Evolutionary conservation across 768 basidiomycete genomes (phyloP), one percentile per base, ranked within the genome.

Genomic region (Rhodosporidiobolus sp.): DNA sequence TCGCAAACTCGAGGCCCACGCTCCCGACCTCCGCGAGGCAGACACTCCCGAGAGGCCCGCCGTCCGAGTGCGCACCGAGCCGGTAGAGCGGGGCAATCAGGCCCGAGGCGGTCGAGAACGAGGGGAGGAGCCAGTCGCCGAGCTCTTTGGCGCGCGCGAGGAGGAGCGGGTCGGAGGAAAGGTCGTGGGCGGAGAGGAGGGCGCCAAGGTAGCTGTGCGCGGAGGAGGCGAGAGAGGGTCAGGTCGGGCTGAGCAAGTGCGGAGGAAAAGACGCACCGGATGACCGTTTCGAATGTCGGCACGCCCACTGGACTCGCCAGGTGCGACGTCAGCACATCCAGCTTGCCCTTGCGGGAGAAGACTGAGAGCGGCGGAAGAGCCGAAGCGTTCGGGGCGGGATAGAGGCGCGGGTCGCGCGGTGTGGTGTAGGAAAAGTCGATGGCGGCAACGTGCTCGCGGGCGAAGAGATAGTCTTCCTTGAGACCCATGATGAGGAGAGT

Each of bases 201-300:
- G 82, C 82, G 26, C 83, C 83, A 35, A 83, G 79, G 59, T 83
- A 83, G 20, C 58, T 59, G 58, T 17, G 4, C 46, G 17, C 46
- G 46, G 17, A 17, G 14, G 4, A 4, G 46, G 46, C 19, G 46
- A 48, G 46, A 22, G 20, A 7, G 32, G 24, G 32, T n/a, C n/a
- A n/a, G n/a, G n/a, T n/a, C 1, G 32, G 19, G 24, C 5, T 17
- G 46, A 48, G 46, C 10, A 48, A 48, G 32, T 30, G 55, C 10
- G 19, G 32, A 56, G 55, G n/a, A n/a, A 3, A 58, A 34, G 11
- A n/a, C 58, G 58, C 14, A 59, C 50, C 83, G 78, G 59, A 83
- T 83, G 16, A 78, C 79, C 11, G 82, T 83, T 73, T 83, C 83
- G 63, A 83, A 83, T 2, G 80, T 76, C 5, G 79, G 73, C 26